Evolutionary conservation across 805 yeast species (phyloP), one percentile per base, ranked within the genome.

Genomic region (Isabelozyma rhagii): DNA sequence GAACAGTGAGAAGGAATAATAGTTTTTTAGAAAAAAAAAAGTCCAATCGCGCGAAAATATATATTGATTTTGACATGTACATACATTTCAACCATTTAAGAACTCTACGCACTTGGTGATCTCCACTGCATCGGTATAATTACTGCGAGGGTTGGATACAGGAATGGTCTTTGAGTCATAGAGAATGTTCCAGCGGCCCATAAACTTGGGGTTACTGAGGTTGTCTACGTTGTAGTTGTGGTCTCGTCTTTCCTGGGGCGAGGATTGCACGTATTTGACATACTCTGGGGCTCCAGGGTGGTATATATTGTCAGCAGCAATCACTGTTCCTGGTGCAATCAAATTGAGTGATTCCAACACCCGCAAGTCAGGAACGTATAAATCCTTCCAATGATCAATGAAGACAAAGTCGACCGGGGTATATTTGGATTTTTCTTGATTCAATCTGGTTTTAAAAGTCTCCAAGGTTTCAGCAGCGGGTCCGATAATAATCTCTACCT

Each of bases 321-420:
- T 55, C 3, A 61, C 51, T 1, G 80, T 65, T 0, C 77, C 80
- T 7, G 69, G 69, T 0, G 65, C 68, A 41, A 77, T 60, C 46
- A 74, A 59, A 11, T 71, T 68, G 41, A 72, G 53, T 0, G 75
- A 54, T 51, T 77, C 81, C 39, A 75, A 53, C 4, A 73, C 64
- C 34, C 80, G 58, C 31, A 75, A 57, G 49, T 76, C 79, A 5
- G 78, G 72, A 21, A 73, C 62, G 51, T 74, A 77, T 43, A 54
- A 44, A 13, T 63, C 63, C 47, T 71, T 70, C 56, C 63, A 58
- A 51, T 76, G 80, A 55, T 77, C 77, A 44, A 77, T 62, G 47
- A 77, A 68, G 4, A 71, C 56, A 39, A 75, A 56, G 47, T 74
- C 78, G 1, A 70, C 54, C 1, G 69, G 53, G 4, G 51, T 48